These are phyloP conservation scores for Mollisiaceae sp. DNA, from an alignment of 2,329 filamentous ascomycete genomes.

Conservation along the genomic window DNA sequence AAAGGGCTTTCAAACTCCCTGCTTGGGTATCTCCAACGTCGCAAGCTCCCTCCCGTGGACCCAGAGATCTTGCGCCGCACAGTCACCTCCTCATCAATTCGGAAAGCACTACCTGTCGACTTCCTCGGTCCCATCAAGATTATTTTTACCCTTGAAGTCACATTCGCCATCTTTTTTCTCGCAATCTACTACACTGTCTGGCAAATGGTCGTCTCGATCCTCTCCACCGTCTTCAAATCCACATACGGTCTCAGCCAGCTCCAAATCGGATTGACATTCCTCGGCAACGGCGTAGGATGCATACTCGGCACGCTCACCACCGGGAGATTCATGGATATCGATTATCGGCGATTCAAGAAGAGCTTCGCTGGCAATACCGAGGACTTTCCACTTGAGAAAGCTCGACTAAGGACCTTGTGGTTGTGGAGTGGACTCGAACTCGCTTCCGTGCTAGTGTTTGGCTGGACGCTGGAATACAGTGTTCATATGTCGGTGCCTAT, in stretches of 20 bases:
- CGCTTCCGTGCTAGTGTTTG: slow-evolving; percentile 45
- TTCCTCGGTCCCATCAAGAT: slow-evolving; percentile 35
- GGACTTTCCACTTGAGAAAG: slow-evolving; percentile 49
- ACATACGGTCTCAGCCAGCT: slow-evolving; percentile 35
- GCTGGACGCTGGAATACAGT: slow-evolving; percentile 41
- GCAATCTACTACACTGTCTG: slow-evolving; percentile 38
- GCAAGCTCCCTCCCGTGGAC: slow-evolving; percentile 17
- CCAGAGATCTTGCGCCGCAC: not conserved
- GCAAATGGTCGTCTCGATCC: slow-evolving; percentile 38
- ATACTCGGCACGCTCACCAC: slow-evolving; percentile 51
- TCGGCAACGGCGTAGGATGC: slow-evolving; percentile 53
- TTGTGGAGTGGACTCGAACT: slow-evolving; percentile 46
- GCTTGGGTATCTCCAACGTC: slow-evolving; percentile 24
- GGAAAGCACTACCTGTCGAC: slow-evolving; percentile 31
- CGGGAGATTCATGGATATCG: slow-evolving; percentile 67
- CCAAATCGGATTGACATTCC: slow-evolving; percentile 38
- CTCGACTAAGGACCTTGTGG: slow-evolving; percentile 43
- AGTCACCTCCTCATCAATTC: slow-evolving; percentile 13
- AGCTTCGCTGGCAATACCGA: slow-evolving; percentile 25
- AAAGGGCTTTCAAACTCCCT: slow-evolving; percentile 30
- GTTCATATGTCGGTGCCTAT: slow-evolving; percentile 44
- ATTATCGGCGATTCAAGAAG: slow-evolving; percentile 59
- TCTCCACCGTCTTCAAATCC: slow-evolving; percentile 35
- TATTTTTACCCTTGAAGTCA: slow-evolving; percentile 35
- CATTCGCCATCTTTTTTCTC: slow-evolving; percentile 36